Evolutionary conservation across 345 rosid species (phyloP).

Genomic region (Raphanus raphanistrum): DNA sequence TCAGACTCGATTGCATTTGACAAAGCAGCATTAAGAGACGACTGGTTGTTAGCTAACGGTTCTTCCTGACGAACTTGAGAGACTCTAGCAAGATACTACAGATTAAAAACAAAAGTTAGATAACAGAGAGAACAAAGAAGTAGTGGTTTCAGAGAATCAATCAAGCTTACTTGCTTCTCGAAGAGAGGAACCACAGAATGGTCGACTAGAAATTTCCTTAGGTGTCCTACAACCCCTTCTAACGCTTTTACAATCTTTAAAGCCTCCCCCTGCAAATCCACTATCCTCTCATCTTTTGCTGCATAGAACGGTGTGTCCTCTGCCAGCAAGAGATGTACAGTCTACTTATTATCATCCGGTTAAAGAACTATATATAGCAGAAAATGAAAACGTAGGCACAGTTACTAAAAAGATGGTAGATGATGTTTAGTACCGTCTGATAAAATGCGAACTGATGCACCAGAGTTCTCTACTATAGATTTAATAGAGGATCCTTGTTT

Average conservation of each 20-base stretch:
- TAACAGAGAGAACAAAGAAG: neutral
- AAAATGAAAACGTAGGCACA: neutral
- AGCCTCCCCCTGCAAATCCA: conserved; percentile 75
- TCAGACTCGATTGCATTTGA: conserved; percentile 45
- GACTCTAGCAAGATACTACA: conserved; percentile 49
- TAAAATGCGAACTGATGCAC: conserved; percentile 76
- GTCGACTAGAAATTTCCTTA: conserved; percentile 84
- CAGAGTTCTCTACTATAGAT: conserved; percentile 78
- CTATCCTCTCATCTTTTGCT: conserved; percentile 69
- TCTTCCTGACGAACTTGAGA: conserved; percentile 61
- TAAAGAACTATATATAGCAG: neutral
- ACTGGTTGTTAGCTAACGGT: conserved; percentile 46
- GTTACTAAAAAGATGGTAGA: neutral
- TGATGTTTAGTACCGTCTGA: conserved; percentile 50
- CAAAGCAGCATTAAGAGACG: conserved; percentile 40
- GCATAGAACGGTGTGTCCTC: conserved; percentile 67
- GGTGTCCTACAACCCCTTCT: conserved; percentile 69
- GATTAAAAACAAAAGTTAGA: neutral
- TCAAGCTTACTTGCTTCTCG: conserved; percentile 65
- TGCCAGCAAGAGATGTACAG: conserved; percentile 33
- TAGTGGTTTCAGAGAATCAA: neutral
- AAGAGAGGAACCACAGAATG: conserved; percentile 76
- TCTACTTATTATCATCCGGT: neutral
- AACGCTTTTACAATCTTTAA: conserved; percentile 63
- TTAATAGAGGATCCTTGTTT: conserved; percentile 85